Evolutionary conservation across 208 protist genomes (phyloP).

Genomic region (Wallacemonas sp.): DNA sequence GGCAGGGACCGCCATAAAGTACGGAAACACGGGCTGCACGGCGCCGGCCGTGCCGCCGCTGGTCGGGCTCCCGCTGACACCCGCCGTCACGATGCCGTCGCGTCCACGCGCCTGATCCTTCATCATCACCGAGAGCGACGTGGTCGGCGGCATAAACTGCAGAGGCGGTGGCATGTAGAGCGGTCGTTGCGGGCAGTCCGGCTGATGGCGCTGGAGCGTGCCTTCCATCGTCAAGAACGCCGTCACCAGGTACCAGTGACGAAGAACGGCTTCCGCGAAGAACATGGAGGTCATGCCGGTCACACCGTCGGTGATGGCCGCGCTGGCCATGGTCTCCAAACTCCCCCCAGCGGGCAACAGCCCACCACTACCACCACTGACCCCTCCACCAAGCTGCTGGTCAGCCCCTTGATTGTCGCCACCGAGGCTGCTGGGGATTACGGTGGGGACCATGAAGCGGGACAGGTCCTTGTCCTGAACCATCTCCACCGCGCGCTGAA

Average conservation of each 20-base stretch:
- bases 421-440: constrained; percentile 52
- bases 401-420: constrained; percentile 26
- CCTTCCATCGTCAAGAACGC: constrained; percentile 44
- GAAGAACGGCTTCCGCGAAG: constrained; percentile 72
- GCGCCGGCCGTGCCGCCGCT: background rate
- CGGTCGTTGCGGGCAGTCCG: constrained; percentile 28
- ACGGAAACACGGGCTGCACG: constrained; percentile 5
- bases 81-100: too few species aligned
- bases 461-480: constrained; percentile 47
- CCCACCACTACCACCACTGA: background rate
- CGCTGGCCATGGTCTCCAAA: background rate
- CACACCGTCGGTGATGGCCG: background rate
- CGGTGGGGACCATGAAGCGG: constrained; percentile 44
- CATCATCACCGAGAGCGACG: constrained; percentile 17
- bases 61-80: too few species aligned
- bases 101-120: background rate
- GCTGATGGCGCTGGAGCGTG: constrained; percentile 6
- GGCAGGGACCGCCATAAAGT: constrained; percentile 2
- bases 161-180: constrained; percentile 43
- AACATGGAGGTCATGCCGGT: constrained; percentile 13
- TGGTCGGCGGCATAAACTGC: constrained; percentile 23
- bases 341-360: too few species aligned
- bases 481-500: constrained; percentile 52
- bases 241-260: constrained; percentile 71
- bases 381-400: constrained; percentile 6